Evolutionary conservation across 768 basidiomycete species (phyloP).

Genomic region (Aureoboletus auriporus): DNA sequence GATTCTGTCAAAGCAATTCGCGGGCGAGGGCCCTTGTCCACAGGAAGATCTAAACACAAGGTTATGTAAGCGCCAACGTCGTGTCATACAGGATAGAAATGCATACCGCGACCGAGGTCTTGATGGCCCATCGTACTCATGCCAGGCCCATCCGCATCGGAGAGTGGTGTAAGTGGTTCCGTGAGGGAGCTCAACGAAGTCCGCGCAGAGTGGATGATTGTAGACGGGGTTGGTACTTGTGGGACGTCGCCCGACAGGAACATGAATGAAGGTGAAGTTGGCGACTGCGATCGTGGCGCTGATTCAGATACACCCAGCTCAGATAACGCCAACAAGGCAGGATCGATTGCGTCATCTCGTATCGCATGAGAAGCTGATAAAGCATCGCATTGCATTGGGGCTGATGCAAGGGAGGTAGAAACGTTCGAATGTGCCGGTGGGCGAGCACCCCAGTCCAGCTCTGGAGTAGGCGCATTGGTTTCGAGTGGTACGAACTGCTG

Average conservation of each 20-base stretch:
- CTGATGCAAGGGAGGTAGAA: not conserved
- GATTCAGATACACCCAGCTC: slow-evolving; percentile 1
- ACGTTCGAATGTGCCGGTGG: not conserved
- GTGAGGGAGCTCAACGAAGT: slow-evolving; percentile 30
- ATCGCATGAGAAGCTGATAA: not conserved
- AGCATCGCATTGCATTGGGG: not conserved
- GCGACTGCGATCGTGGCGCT: not conserved
- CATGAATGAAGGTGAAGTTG: not conserved
- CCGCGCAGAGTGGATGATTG: slow-evolving; percentile 25
- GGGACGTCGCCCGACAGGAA: not conserved
- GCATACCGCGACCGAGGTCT: slow-evolving; percentile 11
- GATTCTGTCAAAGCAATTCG: not conserved
- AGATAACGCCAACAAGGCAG: slow-evolving; percentile 29
- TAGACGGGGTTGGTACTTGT: slow-evolving; percentile 13
- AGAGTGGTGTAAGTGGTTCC: slow-evolving; percentile 23
- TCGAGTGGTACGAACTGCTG: slow-evolving; percentile 38
- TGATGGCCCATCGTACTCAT: not conserved
- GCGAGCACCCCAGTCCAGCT: slow-evolving; percentile 6
- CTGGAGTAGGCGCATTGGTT: slow-evolving; percentile 4
- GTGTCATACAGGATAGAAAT: not conserved
- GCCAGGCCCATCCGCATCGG: slow-evolving; percentile 10
- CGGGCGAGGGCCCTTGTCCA: not conserved
- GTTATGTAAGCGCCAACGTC: slow-evolving; percentile 1
- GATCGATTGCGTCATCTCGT: slow-evolving; percentile 30
- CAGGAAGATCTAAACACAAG: slow-evolving; percentile 3